phyloP scores from a whole-genome alignment of 164 flowering plant species.

The grape (Vitis vinifera) region ASM3070453v1 NC_081807.1:11880001-11880500 shows the following conservation, averaged over 20 bases:
- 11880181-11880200: constrained; percentile 37
- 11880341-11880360: background rate
- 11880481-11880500: too few relatives aligned
- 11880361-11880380: too few relatives aligned
- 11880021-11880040: background rate
- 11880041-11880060: background rate
- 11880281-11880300: background rate
- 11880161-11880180: background rate
- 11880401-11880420: too few relatives aligned
- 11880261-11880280: constrained; percentile 48
- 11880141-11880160: too few relatives aligned
- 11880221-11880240: constrained; percentile 61
- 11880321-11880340: background rate
- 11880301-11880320: background rate
- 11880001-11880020: background rate
- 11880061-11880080: background rate
- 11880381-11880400: too few relatives aligned
- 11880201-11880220: constrained; percentile 79
- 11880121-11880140: too few relatives aligned
- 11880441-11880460: too few relatives aligned
- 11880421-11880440: too few relatives aligned
- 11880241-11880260: constrained; percentile 50
- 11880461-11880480: too few relatives aligned
- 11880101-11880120: too few relatives aligned
- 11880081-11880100: too few relatives aligned